Percentiles rank a stretch among this genome's conserved stretches.
Conservation (phyloP, 768 basidiomycete genomes). For the Lactarius trivialis region DNA sequence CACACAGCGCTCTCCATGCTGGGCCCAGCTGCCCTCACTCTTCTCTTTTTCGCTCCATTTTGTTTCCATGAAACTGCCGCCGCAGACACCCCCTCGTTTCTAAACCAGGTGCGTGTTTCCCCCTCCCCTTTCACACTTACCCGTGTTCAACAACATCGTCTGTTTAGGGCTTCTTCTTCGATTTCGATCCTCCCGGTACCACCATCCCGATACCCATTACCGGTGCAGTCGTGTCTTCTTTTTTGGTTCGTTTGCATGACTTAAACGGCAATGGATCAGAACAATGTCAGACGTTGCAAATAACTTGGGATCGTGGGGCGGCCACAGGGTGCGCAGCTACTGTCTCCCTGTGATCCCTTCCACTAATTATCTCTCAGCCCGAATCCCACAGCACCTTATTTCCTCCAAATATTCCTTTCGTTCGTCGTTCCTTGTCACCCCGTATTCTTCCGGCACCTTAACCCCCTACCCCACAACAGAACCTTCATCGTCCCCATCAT, state of each 20-base stretch:
- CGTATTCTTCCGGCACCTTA: not conserved
- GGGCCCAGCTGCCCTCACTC: not conserved
- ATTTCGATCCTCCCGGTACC: constrained; percentile 28
- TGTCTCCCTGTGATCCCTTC: not conserved
- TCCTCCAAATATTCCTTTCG: constrained; percentile 57
- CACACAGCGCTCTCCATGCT: not conserved
- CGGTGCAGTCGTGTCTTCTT: constrained; percentile 18
- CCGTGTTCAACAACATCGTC: not conserved
- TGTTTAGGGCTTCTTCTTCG: constrained; percentile 29
- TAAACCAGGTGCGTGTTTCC: constrained; percentile 7
- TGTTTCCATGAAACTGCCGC: not conserved
- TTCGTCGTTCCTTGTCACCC: constrained; percentile 29
- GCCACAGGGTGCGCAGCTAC: constrained; percentile 26
- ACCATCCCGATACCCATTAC: constrained; percentile 30
- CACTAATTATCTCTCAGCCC: constrained; percentile 35
- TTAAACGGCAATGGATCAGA: constrained; percentile 19
- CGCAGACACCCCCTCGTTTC: not conserved
- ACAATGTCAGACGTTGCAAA: constrained; percentile 31
- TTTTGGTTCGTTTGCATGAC: not conserved
- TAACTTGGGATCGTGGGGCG: constrained; percentile 28
- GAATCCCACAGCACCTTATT: constrained; percentile 50
- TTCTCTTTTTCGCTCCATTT: not conserved
- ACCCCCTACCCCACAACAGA: constrained; percentile 27
- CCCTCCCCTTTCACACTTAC: not conserved
- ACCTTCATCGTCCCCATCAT: constrained; percentile 46